phyloP scores from a whole-genome alignment of 768 basidiomycete genomes.

The Auricularia cornea region DNA sequence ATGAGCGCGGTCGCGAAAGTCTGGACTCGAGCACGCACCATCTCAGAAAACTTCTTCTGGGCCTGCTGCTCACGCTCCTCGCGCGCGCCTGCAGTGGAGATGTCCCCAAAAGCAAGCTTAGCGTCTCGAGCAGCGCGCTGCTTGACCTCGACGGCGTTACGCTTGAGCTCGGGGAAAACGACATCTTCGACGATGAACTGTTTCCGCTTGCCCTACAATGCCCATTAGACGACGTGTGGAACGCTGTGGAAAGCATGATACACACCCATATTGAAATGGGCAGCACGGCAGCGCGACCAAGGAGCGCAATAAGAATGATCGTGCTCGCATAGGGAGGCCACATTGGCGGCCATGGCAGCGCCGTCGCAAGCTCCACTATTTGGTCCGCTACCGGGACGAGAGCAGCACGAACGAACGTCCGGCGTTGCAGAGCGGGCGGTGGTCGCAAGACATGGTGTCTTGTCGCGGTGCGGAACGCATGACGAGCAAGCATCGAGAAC shows the following conservation, averaged over 20 bases:
- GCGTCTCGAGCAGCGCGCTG: conserved; percentile 36
- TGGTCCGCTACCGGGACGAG: conserved; percentile 39
- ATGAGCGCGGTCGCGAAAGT: neutral
- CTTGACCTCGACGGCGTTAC: conserved; percentile 34
- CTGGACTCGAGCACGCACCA: neutral
- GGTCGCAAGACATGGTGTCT: neutral
- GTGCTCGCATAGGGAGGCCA: conserved; percentile 67
- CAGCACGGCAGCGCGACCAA: conserved; percentile 48
- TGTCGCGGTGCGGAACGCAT: neutral
- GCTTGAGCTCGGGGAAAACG: conserved; percentile 48
- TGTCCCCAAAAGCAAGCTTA: conserved; percentile 46
- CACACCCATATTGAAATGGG: conserved; percentile 75
- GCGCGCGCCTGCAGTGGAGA: conserved; percentile 11
- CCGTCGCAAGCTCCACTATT: conserved; percentile 68
- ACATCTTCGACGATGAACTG: conserved; percentile 47
- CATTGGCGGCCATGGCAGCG: conserved; percentile 61
- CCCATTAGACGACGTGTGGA: neutral
- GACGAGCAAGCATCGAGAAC: neutral
- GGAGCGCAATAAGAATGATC: conserved; percentile 60
- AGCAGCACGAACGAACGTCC: conserved; percentile 4
- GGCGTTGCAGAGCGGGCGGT: neutral
- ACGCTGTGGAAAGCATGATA: neutral
- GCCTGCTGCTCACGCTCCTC: conserved; percentile 5
- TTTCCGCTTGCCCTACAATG: conserved; percentile 46
- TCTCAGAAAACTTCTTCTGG: conserved; percentile 3